Evolutionary conservation across 176 grass and related monocot genomes (phyloP).

Genomic region (Themeda triandra): DNA sequence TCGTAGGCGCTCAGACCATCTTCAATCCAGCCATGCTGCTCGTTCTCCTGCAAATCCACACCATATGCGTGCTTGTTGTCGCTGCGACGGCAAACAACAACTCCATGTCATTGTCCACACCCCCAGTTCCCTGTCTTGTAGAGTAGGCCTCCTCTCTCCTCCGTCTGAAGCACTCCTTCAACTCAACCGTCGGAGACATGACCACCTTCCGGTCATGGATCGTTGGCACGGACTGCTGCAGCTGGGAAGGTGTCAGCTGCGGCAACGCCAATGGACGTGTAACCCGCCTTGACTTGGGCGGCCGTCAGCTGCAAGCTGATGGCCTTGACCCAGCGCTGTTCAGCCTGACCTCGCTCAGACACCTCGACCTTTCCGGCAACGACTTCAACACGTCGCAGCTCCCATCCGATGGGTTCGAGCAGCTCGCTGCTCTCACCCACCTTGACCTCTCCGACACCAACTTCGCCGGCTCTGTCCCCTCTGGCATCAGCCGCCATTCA

Average conservation of each 20-base stretch:
- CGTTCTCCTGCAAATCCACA: too few species aligned
- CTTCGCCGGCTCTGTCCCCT: too few species aligned
- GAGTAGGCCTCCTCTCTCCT: slow-evolving; percentile 33
- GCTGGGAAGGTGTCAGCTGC: slow-evolving; percentile 41
- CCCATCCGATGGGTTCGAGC: slow-evolving; percentile 30
- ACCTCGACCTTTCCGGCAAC: slow-evolving; percentile 34
- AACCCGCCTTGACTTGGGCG: slow-evolving; percentile 24
- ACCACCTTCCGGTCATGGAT: too few species aligned
- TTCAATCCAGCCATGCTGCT: too few species aligned
- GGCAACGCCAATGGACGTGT: not conserved
- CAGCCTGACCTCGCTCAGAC: slow-evolving; percentile 1
- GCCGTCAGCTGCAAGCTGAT: not conserved
- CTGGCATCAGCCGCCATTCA: too few species aligned
- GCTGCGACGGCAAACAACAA: too few species aligned
- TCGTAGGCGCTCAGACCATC: too few species aligned
- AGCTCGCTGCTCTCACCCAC: slow-evolving; percentile 39
- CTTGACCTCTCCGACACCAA: too few species aligned
- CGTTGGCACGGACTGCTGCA: too few species aligned
- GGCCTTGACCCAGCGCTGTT: slow-evolving; percentile 15
- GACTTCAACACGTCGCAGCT: slow-evolving; percentile 26
- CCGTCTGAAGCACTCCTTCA: slow-evolving; percentile 28
- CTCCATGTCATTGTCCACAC: too few species aligned
- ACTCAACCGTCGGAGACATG: too few species aligned
- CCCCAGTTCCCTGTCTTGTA: not conserved
- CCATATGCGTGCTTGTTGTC: too few species aligned